phyloP scores from a whole-genome alignment of 177 flowering plant species.

The Tripterygium wilfordii region DNA sequence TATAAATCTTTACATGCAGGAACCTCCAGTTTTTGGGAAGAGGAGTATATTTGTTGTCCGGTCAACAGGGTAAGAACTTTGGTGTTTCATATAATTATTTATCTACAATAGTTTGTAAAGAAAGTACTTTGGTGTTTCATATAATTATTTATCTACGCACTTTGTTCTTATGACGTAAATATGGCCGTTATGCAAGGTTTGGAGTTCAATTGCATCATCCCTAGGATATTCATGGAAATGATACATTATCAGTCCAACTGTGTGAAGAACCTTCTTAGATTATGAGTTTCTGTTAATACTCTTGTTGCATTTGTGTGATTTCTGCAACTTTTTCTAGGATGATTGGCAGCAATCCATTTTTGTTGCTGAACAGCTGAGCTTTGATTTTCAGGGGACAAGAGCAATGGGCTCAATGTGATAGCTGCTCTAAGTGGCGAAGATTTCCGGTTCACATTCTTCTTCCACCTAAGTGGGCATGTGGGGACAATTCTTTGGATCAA shows the following conservation, averaged over 20 bases:
- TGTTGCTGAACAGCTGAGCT: slow-evolving; percentile 1
- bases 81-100: background rate
- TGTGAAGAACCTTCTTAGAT: no score
- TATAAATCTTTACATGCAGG: slow-evolving; percentile 34
- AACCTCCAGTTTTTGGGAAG: slow-evolving; percentile 94
- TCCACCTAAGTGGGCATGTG: slow-evolving; percentile 77
- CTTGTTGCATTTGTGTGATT: no score
- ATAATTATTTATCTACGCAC: no score
- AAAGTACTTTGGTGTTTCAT: no score
- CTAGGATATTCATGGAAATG: no score
- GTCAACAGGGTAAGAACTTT: slow-evolving; percentile 63
- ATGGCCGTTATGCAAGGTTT: no score
- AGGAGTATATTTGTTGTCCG: slow-evolving; percentile 65
- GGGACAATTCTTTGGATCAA: slow-evolving; percentile 68
- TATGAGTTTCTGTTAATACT: no score
- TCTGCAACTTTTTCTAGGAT: no score
- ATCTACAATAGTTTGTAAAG: background rate
- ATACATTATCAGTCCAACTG: no score
- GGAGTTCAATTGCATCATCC: no score
- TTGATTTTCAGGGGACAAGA: slow-evolving; percentile 61
- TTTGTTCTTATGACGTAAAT: no score
- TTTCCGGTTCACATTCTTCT: slow-evolving; percentile 74
- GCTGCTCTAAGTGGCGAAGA: slow-evolving; percentile 81
- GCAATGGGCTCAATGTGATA: slow-evolving; percentile 95
- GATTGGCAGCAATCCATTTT: no score